Evolutionary conservation across 306 rosid species (phyloP), one percentile per base, ranked within the genome.

Genomic region (Erythrophleum fordii): DNA sequence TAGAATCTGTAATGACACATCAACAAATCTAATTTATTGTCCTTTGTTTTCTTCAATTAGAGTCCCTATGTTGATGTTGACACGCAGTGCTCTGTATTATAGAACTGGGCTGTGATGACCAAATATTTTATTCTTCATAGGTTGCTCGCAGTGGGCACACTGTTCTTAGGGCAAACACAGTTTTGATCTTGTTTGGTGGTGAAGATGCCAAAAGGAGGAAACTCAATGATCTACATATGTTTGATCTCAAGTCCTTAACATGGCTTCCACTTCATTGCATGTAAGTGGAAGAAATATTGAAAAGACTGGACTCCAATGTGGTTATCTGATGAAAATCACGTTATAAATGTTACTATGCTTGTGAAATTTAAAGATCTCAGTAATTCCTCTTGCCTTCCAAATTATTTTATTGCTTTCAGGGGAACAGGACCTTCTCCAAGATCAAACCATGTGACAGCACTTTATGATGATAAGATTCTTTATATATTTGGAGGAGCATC

Each of bases 241-340:
- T 89, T 91, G 99, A 95, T 89, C 94, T 93, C 67, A 93, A 95
- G 83, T 90, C 99, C 23, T 85, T 88, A 72, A 95, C 97, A 61
- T 95, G 99, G 99, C 96, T 95, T 61, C 99, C 98, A 41, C 99
- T 93, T 73, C 93, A 83, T 85, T 89, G 84, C 97, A 91, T 88
- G 98, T 95, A 78, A 90, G 92, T 81, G 69, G 68, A 31, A 51
- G 49, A 44, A 48, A 26, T 66, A 39, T 72, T 31, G 13, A 65
- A 46, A 72, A 42, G 9, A 25, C 78, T 62, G n/a, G 59, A 26
- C 37, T 77, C 56, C 18, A 37, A 60, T 13, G 35, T 70, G 8
- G 75, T 29, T 28, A 48, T 45, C 53, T 70, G 29, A 65, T 45
- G 3, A 79, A 45, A 64, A 39, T 42, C 60, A 82, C 55, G 69